phyloP scores from a whole-genome alignment of 139 green algal species.

The Raphidocelis subcapitata region DNA sequence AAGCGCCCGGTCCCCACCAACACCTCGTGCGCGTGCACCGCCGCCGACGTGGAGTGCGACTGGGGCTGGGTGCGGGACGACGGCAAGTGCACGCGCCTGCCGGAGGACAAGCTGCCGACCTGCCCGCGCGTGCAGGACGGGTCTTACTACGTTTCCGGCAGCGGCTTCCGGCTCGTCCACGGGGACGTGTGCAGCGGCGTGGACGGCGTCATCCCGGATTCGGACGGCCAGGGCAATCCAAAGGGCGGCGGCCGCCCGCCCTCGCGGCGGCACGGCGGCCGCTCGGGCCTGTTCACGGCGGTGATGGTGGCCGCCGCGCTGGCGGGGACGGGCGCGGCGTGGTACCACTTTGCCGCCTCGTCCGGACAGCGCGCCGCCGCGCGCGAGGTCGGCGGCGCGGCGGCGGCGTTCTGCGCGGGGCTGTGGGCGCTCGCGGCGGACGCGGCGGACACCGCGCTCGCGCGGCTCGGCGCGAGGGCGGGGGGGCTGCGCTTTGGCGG shows the following conservation, averaged over 20 bases:
- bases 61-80: slow-evolving; percentile 60
- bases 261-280: not conserved
- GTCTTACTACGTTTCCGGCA: slow-evolving; percentile 14
- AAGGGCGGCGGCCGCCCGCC: not conserved
- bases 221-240: slow-evolving; percentile 42
- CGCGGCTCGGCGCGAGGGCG: too few species aligned
- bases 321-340: not conserved
- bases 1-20: slow-evolving; percentile 17
- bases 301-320: not conserved
- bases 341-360: too few species aligned
- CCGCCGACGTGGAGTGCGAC: slow-evolving; percentile 69
- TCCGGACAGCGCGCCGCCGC: too few species aligned
- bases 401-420: too few species aligned
- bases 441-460: too few species aligned
- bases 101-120: slow-evolving; percentile 16
- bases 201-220: slow-evolving; percentile 58
- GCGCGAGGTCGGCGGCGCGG: too few species aligned
- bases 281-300: not conserved
- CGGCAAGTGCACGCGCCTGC: slow-evolving; percentile 28
- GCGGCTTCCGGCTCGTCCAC: slow-evolving; percentile 58
- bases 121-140: slow-evolving; percentile 22
- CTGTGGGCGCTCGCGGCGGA: too few species aligned
- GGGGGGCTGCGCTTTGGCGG: too few species aligned
- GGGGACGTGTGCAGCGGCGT: slow-evolving; percentile 55
- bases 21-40: slow-evolving; percentile 54